Percentiles rank a stretch among this genome's conserved stretches.
Evolutionary conservation across 2,329 filamentous ascomycete genomes (phyloP).

Genomic region (Cryoendolithus antarcticus): DNA sequence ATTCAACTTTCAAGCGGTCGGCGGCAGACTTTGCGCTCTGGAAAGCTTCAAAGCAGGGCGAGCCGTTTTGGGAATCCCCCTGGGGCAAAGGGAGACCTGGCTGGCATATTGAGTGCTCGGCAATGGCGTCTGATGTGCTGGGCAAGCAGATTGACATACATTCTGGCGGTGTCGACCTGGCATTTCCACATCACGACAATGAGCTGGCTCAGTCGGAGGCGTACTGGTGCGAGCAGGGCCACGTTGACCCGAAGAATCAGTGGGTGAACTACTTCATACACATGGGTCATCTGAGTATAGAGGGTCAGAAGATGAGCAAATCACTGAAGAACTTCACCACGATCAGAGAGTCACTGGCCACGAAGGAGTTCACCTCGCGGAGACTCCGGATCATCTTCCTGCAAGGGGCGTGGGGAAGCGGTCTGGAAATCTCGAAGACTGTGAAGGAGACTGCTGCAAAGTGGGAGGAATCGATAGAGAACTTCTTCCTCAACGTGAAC

Average conservation of each 20-base stretch:
- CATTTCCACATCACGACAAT: slow-evolving; percentile 87
- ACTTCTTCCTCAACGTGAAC: slow-evolving; percentile 50
- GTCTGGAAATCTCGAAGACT: slow-evolving; percentile 79
- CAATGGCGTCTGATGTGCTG: slow-evolving; percentile 85
- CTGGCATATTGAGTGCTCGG: slow-evolving; percentile 96
- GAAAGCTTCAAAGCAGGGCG: slow-evolving; percentile 85
- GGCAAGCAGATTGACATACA: slow-evolving; percentile 83
- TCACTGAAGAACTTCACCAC: slow-evolving; percentile 93
- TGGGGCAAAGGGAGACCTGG: slow-evolving; percentile 84
- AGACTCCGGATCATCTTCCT: slow-evolving; percentile 77
- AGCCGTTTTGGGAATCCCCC: slow-evolving; percentile 77
- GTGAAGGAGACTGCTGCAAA: slow-evolving; percentile 60
- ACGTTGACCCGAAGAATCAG: slow-evolving; percentile 29
- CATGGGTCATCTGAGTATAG: slow-evolving; percentile 84
- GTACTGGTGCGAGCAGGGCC: slow-evolving; percentile 47
- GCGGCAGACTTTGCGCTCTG: slow-evolving; percentile 82
- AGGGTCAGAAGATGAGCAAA: slow-evolving; percentile 92
- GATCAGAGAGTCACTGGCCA: slow-evolving; percentile 65
- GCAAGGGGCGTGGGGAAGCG: slow-evolving; percentile 79
- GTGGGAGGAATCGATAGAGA: slow-evolving; percentile 72
- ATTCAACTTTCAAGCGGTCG: slow-evolving; percentile 54
- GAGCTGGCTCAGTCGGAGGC: slow-evolving; percentile 83
- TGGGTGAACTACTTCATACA: slow-evolving; percentile 97
- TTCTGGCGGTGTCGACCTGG: slow-evolving; percentile 81
- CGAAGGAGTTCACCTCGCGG: slow-evolving; percentile 61